Percentiles rank a stretch among this genome's conserved stretches.
Conservation (phyloP, 2,329 filamentous ascomycete species). For the Teratosphaeria destructans region DNA sequence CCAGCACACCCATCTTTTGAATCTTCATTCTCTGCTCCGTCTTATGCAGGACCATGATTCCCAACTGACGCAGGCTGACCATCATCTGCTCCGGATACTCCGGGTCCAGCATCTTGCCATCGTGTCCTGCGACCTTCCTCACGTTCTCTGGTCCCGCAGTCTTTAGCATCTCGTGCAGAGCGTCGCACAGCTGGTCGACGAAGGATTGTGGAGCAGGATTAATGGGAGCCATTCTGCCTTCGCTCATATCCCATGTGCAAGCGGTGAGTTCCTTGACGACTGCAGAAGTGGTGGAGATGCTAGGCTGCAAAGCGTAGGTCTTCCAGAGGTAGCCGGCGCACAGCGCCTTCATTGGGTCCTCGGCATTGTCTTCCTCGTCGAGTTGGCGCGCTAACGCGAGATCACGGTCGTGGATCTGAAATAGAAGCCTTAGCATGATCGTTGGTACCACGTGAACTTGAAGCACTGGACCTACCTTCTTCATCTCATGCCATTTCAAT, state of each 20-base stretch:
- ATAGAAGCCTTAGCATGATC: background rate
- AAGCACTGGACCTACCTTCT: background rate
- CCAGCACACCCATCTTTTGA: slow-evolving; percentile 4
- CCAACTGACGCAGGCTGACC: slow-evolving; percentile 1
- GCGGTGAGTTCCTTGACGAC: slow-evolving; percentile 3
- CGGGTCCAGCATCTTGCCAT: background rate
- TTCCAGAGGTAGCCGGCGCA: slow-evolving; percentile 4
- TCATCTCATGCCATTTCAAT: background rate
- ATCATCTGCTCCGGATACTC: background rate
- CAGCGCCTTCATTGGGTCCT: background rate
- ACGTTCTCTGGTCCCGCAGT: slow-evolving; percentile 1
- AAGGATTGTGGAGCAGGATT: slow-evolving; percentile 6
- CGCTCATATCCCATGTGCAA: background rate
- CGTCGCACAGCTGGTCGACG: slow-evolving; percentile 1
- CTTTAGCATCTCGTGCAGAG: slow-evolving; percentile 1
- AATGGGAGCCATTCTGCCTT: slow-evolving; percentile 1
- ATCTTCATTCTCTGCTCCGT: background rate
- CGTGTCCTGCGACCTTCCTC: background rate
- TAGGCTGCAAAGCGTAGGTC: slow-evolving; percentile 1
- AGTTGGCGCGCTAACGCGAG: background rate
- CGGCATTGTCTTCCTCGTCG: background rate
- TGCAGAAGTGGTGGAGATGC: background rate
- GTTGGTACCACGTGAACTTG: background rate
- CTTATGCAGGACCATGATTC: slow-evolving; percentile 4
- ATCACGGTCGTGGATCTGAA: background rate